Percentiles rank a stretch among this genome's conserved stretches.
Conservation (phyloP, 768 basidiomycete species). For the Panellus pusillus region DNA sequence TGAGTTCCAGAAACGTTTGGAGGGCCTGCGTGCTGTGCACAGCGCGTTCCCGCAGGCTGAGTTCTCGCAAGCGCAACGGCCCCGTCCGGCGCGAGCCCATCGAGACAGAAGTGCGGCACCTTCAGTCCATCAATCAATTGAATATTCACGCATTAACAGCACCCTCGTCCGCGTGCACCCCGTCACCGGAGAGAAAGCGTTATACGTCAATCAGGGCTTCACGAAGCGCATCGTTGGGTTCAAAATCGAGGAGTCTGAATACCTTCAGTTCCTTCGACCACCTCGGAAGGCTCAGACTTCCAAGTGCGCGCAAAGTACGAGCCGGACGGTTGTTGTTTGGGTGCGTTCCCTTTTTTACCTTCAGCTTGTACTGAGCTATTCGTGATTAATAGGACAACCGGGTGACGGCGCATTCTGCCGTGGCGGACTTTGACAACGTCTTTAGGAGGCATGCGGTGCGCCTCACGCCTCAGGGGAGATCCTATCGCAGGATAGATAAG, state of each 20-base stretch:
- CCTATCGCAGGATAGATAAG: slow-evolving; percentile 34
- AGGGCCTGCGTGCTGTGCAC: slow-evolving; percentile 58
- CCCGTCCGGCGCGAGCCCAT: slow-evolving; percentile 52
- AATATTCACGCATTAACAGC: slow-evolving; percentile 29
- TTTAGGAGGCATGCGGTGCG: slow-evolving; percentile 41
- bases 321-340: slow-evolving; percentile 57
- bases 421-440: slow-evolving; percentile 32
- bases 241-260: slow-evolving; percentile 55
- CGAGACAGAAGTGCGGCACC: slow-evolving; percentile 39
- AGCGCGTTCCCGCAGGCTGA: slow-evolving; percentile 54
- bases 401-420: slow-evolving; percentile 39
- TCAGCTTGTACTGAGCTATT: not conserved
- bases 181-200: slow-evolving; percentile 60
- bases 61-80: slow-evolving; percentile 41
- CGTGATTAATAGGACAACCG: slow-evolving; percentile 37
- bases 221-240: slow-evolving; percentile 55
- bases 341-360: slow-evolving; percentile 29
- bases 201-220: slow-evolving; percentile 60
- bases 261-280: slow-evolving; percentile 55
- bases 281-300: slow-evolving; percentile 49
- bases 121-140: not conserved
- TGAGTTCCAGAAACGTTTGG: slow-evolving; percentile 56
- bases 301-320: slow-evolving; percentile 50
- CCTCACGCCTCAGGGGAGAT: slow-evolving; percentile 43
- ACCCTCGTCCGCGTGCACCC: slow-evolving; percentile 61